Conservation (phyloP, 495 filamentous ascomycete species). For the Aspergillus baeticus region DNA sequence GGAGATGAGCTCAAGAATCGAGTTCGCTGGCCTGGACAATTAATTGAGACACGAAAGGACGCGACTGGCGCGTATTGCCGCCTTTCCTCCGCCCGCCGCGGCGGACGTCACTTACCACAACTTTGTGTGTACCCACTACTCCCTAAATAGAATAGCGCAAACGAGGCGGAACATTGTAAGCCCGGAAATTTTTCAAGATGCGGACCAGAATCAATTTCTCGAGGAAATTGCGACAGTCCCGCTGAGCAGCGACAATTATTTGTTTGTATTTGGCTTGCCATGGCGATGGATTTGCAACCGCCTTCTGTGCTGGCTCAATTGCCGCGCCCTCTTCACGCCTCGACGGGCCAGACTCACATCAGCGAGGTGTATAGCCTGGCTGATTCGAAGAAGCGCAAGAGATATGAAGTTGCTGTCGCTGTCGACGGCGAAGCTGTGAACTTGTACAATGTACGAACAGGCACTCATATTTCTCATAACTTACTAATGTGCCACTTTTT, state of each 20-base stretch:
- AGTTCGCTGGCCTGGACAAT: background rate
- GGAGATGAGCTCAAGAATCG: too few species aligned
- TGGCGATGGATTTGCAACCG: slow-evolving; percentile 47
- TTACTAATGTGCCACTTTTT: slow-evolving; percentile 15
- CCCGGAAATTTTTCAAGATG: slow-evolving; percentile 48
- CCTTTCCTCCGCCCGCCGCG: background rate
- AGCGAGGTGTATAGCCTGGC: slow-evolving; percentile 71
- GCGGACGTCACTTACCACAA: slow-evolving; percentile 12
- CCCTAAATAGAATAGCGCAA: background rate
- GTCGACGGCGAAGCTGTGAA: slow-evolving; percentile 90
- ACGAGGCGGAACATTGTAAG: slow-evolving; percentile 31
- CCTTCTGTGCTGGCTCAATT: slow-evolving; percentile 62
- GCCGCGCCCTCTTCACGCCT: slow-evolving; percentile 61
- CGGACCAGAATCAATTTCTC: slow-evolving; percentile 27
- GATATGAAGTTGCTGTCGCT: slow-evolving; percentile 78
- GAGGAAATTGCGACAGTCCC: slow-evolving; percentile 14
- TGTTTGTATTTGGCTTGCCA: slow-evolving; percentile 20
- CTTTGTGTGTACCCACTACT: background rate
- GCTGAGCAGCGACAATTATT: slow-evolving; percentile 19
- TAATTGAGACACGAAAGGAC: slow-evolving; percentile 13
- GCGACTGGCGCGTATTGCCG: slow-evolving; percentile 20
- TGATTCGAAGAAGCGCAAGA: slow-evolving; percentile 78
- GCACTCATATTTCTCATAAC: background rate
- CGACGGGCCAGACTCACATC: slow-evolving; percentile 57
- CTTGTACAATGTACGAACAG: slow-evolving; percentile 76